These are phyloP conservation scores for Trichosporon inkin DNA, from an alignment of 1,284 basidiomycete genomes.

Conservation along the genomic window DNA sequence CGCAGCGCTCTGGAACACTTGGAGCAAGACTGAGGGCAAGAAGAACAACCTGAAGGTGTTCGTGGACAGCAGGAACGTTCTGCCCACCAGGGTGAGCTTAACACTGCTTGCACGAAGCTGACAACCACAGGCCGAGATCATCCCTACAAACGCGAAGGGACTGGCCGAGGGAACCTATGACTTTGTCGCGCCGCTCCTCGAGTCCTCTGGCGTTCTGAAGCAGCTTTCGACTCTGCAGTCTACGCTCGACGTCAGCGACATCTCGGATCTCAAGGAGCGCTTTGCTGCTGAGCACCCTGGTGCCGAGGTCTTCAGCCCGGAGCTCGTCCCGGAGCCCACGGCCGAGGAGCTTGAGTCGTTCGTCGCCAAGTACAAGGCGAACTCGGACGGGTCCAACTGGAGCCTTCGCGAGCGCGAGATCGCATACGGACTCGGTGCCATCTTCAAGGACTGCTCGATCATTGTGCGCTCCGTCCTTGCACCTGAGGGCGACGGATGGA, in stretches of 20 bases:
- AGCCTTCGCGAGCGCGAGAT: constrained; percentile 52
- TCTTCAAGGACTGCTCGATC: constrained; percentile 93
- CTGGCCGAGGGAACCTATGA: constrained; percentile 18
- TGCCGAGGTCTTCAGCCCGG: constrained; percentile 26
- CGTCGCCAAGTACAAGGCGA: constrained; percentile 56
- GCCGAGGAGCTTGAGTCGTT: constrained; percentile 61
- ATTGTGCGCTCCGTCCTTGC: constrained; percentile 56
- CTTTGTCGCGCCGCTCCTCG: constrained; percentile 56
- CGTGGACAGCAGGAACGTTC: constrained; percentile 59
- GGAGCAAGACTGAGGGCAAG: constrained; percentile 60
- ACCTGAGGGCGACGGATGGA: constrained; percentile 14
- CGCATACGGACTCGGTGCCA: constrained; percentile 80
- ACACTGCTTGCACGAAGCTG: constrained; percentile 13
- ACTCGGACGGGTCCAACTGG: constrained; percentile 24
- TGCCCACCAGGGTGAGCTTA: constrained; percentile 59
- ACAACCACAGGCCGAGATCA: constrained; percentile 17
- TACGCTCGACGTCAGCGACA: constrained; percentile 73
- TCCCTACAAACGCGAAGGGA: constrained; percentile 15
- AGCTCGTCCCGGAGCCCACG: constrained; percentile 52
- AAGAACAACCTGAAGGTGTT: constrained; percentile 80
- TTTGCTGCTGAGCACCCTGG: constrained; percentile 28
- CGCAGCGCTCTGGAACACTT: constrained; percentile 65
- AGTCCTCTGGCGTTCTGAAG: constrained; percentile 58
- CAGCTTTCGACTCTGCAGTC: constrained; percentile 65
- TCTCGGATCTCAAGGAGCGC: constrained; percentile 49